phyloP scores from a whole-genome alignment of 2,329 filamentous ascomycete genomes.

The Stromatinia cepivora region DNA sequence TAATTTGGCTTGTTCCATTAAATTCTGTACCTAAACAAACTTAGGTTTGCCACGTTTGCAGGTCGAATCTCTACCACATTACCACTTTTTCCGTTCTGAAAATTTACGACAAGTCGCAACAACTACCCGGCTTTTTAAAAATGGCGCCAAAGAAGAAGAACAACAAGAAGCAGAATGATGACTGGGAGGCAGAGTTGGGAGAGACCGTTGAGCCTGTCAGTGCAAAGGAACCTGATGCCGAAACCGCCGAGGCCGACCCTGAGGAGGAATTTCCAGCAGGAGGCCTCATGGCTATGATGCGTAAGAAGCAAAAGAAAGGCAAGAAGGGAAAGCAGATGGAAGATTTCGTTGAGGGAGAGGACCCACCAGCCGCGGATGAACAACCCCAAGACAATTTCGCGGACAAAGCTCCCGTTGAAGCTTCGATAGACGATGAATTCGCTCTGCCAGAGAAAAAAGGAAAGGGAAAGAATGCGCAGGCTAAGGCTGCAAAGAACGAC shows the following conservation, averaged over 20 bases:
- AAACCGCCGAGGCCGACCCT: constrained; percentile 52
- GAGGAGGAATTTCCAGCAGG: constrained; percentile 51
- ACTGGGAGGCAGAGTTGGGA: constrained; percentile 93
- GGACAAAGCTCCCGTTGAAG: constrained; percentile 77
- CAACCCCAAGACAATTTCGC: constrained; percentile 48
- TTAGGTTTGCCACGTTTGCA: background rate
- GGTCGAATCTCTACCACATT: background rate
- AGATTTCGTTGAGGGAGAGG: constrained; percentile 74
- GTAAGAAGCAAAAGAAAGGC: constrained; percentile 82
- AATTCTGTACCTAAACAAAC: constrained; percentile 1
- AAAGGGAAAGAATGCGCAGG: constrained; percentile 60
- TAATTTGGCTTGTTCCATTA: background rate
- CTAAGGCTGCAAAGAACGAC: constrained; percentile 45
- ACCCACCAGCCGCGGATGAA: constrained; percentile 46
- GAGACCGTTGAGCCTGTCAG: constrained; percentile 57
- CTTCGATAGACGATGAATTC: constrained; percentile 81
- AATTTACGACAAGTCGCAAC: background rate
- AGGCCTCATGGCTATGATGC: constrained; percentile 76
- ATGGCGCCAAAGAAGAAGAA: constrained; percentile 98
- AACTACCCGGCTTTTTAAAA: constrained; percentile 37
- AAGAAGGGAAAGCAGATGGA: constrained; percentile 57
- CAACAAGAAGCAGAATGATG: constrained; percentile 79
- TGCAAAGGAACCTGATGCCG: constrained; percentile 49
- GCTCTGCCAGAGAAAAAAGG: constrained; percentile 73
- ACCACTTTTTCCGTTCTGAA: background rate